Evolutionary conservation across 768 basidiomycete genomes (phyloP).

Genomic region (Kwoniella heveanensis): DNA sequence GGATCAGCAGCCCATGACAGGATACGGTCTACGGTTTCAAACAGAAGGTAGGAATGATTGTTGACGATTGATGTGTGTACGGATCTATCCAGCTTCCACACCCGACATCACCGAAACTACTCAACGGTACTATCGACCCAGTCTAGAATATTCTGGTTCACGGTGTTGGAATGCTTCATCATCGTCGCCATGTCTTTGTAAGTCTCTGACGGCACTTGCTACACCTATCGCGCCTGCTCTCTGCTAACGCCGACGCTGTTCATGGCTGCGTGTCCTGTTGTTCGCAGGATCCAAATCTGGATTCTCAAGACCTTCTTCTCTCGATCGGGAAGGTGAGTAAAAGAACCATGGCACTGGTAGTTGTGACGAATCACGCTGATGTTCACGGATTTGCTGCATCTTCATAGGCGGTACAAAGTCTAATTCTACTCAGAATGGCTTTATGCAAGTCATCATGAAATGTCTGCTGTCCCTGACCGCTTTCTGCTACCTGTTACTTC

Average conservation of each 20-base stretch:
- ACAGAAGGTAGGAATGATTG: too few relatives aligned
- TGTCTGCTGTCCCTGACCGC: not conserved
- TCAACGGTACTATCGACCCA: slow-evolving; percentile 87
- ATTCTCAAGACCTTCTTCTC: slow-evolving; percentile 95
- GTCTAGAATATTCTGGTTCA: slow-evolving; percentile 93
- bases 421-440: slow-evolving; percentile 21
- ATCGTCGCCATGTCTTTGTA: slow-evolving; percentile 86
- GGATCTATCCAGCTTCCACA: slow-evolving; percentile 75
- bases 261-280: not conserved
- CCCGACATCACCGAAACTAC: slow-evolving; percentile 90
- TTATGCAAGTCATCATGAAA: not conserved
- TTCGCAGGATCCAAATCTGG: slow-evolving; percentile 77
- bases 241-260: too few relatives aligned
- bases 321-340: slow-evolving; percentile 72
- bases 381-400: not conserved
- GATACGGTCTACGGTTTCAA: too few relatives aligned
- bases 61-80: not conserved
- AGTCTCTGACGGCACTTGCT: too few relatives aligned
- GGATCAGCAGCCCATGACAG: too few relatives aligned
- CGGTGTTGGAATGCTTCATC: slow-evolving; percentile 69
- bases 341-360: not conserved
- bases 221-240: too few relatives aligned
- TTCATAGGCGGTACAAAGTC: slow-evolving; percentile 38
- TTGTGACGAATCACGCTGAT: too few relatives aligned
- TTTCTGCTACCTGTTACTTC: too few relatives aligned